A percentile compares a stretch with the other conserved stretches of the same genome.
Evolutionary conservation across 1,284 basidiomycete genomes (phyloP).

Genomic region (Pseudozyma flocculosa): DNA sequence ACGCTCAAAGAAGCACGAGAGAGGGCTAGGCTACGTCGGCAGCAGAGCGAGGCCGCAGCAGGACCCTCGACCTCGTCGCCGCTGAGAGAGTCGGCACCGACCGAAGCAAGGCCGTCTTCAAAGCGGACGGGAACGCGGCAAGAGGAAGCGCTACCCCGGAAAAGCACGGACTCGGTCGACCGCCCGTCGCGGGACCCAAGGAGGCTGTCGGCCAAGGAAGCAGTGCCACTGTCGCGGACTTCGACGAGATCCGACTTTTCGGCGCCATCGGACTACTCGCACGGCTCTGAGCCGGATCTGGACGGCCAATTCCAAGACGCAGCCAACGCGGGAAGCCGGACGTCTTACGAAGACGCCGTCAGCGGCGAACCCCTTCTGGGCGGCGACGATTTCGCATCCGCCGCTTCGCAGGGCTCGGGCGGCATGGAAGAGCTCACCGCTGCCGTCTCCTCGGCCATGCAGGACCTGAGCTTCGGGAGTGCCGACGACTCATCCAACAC

Average conservation of each 20-base stretch:
- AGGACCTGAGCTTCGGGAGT: constrained; percentile 44
- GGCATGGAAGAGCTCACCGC: constrained; percentile 41
- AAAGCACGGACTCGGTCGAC: constrained; percentile 20
- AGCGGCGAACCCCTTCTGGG: no score
- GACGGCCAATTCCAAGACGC: background rate
- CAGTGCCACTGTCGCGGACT: constrained; percentile 1
- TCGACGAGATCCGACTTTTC: constrained; percentile 18
- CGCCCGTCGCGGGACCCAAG: constrained; percentile 24
- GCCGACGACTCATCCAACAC: constrained; percentile 13
- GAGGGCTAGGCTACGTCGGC: constrained; percentile 26
- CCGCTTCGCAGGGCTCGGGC: background rate
- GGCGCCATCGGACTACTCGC: constrained; percentile 36
- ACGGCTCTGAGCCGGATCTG: constrained; percentile 19
- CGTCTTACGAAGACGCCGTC: no score
- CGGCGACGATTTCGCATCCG: no score
- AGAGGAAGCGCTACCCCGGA: constrained; percentile 1
- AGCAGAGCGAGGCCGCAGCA: constrained; percentile 15
- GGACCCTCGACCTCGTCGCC: constrained; percentile 1
- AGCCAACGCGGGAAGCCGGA: no score
- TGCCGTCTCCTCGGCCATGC: constrained; percentile 42
- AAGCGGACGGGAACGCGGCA: background rate
- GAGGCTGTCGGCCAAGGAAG: constrained; percentile 19
- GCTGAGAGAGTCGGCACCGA: background rate
- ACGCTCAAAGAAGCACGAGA: constrained; percentile 39
- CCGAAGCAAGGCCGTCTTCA: constrained; percentile 15